Evolutionary conservation across 495 filamentous ascomycete species (phyloP), one percentile per base, ranked within the genome.

Genomic region (Penicillium longicatenatum): DNA sequence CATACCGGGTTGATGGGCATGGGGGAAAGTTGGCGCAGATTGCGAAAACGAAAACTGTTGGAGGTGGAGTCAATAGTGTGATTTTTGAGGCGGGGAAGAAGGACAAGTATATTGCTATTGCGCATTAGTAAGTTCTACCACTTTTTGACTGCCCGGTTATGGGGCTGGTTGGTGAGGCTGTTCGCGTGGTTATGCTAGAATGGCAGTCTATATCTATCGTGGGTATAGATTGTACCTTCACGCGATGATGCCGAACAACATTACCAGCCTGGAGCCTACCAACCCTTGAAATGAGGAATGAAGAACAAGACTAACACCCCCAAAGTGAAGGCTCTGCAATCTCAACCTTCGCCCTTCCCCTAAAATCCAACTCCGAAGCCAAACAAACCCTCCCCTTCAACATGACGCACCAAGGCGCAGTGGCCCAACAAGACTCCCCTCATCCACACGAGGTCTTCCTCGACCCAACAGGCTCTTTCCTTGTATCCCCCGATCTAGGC

Each of bases 401-500:
- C 21, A 63, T 84, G 52, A 60, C 73, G 14, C 55, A 62, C 6
- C 80, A 82, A 1, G 82, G 81, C n/a, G 60, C 79, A 45, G 62
- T 75, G 30, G 72, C 82, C 6, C 83, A 84, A 21, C 89, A 91
- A 74, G 79, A 86, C 7, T 73, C 75, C 4, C 76, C 89, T n/a
- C 89, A 88, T 64, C 88, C 89, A 10, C 90, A 93, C 61, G 72
- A 89, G 52, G 83, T 81, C 29, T 62, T 90, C 60, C 66, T 91
- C 22, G 89, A 93, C 64, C 89, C 89, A 16, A 87, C 85, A 0
- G 83, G 78, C 1, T 64, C 74, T 21, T 92, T 84, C 72, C 62
- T 90, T 17, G 58, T 91, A 0, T 77, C 85, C 8, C 87, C 89
- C 10, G 90, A 93, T 55, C 75, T 93, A 6, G 89, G 89, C 48